Evolutionary conservation across 2,329 filamentous ascomycete genomes (phyloP).

Genomic region (Trichoderma sp.): DNA sequence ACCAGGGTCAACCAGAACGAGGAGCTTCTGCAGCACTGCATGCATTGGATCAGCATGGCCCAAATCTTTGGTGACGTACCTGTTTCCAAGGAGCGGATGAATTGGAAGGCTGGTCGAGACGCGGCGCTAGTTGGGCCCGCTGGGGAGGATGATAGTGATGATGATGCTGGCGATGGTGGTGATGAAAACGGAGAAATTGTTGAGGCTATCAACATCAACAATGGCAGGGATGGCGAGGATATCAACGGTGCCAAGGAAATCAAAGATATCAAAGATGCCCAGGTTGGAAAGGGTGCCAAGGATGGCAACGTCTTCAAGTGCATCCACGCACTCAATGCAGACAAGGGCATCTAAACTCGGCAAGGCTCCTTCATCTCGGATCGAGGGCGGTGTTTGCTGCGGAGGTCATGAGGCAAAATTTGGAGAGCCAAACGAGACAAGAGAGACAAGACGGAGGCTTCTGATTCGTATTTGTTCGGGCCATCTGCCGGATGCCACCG

Average conservation of each 20-base stretch:
- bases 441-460: background rate
- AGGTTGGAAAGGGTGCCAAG: background rate
- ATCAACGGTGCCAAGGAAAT: background rate
- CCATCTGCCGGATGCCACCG: background rate
- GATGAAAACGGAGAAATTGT: background rate
- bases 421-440: no score
- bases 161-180: background rate
- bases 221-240: background rate
- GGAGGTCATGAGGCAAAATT: background rate
- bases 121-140: background rate
- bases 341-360: background rate
- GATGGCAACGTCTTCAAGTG: background rate
- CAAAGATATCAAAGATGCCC: background rate
- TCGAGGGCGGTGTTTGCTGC: background rate
- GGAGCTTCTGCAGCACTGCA: slow-evolving; percentile 2
- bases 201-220: background rate
- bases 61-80: slow-evolving; percentile 17
- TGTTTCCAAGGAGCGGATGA: slow-evolving; percentile 4
- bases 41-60: slow-evolving; percentile 19
- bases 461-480: background rate
- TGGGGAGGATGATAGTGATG: background rate
- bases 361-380: background rate
- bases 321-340: background rate
- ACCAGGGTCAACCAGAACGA: background rate
- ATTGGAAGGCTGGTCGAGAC: slow-evolving; percentile 4